These are phyloP conservation scores for Xylariaceae sp. DNA, from an alignment of 2,329 filamentous ascomycete species.

Conservation along the genomic window DNA sequence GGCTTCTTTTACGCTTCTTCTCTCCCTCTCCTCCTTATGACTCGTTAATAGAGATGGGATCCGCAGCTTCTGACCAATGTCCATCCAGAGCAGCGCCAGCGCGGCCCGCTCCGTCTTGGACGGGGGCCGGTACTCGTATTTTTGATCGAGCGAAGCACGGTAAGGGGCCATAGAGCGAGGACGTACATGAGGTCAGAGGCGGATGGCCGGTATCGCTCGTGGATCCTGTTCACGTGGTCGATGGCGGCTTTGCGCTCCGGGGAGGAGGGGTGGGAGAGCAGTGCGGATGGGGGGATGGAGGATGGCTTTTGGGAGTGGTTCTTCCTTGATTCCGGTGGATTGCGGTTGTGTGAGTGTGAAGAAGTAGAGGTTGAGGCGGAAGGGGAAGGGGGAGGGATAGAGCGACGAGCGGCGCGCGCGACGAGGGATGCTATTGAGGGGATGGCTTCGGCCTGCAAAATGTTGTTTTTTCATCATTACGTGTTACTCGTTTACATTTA, in stretches of 20 bases:
- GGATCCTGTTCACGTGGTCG: conserved; percentile 12
- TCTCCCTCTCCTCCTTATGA: too few species aligned
- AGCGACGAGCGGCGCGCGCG: conserved; percentile 3
- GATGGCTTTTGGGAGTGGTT: too few species aligned
- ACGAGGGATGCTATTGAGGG: conserved; percentile 12
- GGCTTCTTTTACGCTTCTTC: conserved; percentile 8
- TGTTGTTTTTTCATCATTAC: too few species aligned
- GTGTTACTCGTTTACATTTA: neutral
- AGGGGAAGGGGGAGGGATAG: too few species aligned
- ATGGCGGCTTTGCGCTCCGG: conserved; percentile 3
- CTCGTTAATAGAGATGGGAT: too few species aligned
- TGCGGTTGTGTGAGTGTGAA: too few species aligned
- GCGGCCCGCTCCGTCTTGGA: conserved; percentile 8
- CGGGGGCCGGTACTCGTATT: conserved; percentile 9
- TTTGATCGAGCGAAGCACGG: conserved; percentile 6
- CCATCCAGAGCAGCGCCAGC: conserved; percentile 11
- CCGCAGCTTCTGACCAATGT: conserved; percentile 6
- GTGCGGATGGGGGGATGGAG: conserved; percentile 1
- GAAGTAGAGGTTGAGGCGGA: too few species aligned
- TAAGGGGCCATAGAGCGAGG: conserved; percentile 7
- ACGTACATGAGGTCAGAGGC: conserved; percentile 15
- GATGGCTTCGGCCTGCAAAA: conserved; percentile 9
- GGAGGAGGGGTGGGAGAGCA: conserved; percentile 5
- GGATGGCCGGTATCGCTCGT: conserved; percentile 11
- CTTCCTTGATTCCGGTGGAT: too few species aligned